Evolutionary conservation across 169 alveolate species (phyloP), one percentile per base, ranked within the genome.

Genomic region (Plasmodium yoelii): DNA sequence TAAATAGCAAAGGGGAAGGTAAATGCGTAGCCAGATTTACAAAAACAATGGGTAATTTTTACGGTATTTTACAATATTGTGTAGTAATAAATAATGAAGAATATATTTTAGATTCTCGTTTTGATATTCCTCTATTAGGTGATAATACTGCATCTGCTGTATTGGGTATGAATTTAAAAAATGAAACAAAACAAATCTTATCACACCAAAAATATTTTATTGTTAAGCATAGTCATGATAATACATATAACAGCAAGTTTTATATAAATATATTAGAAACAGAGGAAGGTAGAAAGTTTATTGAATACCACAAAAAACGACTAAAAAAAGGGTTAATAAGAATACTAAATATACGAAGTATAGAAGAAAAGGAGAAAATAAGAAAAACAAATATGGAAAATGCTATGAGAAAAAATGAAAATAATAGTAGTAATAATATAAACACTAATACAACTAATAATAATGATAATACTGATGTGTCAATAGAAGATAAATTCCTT

Each of bases 21-120:
- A 86, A 70, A 68, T 86, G 91, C 44, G 53, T 86, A 51, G 91
- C 91, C 12, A 69, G 59, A 34, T 86, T 86, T 70, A 86, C 91
- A 13, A 86, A 86, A 69, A 86, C 91, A 42, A 86, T 86, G 91
- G 91, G 91, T 0, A 86, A 86, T 42, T 86, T 86, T 86, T 86
- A 86, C 34, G 91, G 91, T 15, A 86, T 86, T 57, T 51, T 86
- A 49, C 91, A 86, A 86, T 86, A 86, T 56, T 86, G 91, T 59
- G 91, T 86, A 12, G 91, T 86, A 26, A 70, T 86, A 53, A 86
- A 86, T 86, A 71, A 60, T 53, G 91, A 86, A 24, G 91, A 86
- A 34, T 86, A 86, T 59, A 86, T 86, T 86, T 86, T 86, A 46
- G 71, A 86, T 72, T 73, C 87, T 24, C 69, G 91, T 19, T 86